Conservation (phyloP, 148 eudicot genomes). For the Fagopyrum tataricum region DNA sequence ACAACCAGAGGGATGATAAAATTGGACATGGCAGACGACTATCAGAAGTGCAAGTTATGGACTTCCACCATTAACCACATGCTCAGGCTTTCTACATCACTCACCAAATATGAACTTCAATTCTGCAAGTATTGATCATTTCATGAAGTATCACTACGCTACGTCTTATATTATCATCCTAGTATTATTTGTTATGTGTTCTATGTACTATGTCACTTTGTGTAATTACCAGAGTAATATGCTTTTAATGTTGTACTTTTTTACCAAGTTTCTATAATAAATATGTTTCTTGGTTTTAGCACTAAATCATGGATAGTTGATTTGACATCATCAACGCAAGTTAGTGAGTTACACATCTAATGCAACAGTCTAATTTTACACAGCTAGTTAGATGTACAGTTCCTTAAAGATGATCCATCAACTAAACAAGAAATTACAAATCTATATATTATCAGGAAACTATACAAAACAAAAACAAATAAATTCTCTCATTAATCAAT, state of each 20-base stretch:
- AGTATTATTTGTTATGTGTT: conserved; percentile 4
- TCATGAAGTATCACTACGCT: neutral
- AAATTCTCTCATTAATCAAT: neutral
- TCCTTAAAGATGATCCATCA: neutral
- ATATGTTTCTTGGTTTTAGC: neutral
- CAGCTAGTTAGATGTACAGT: neutral
- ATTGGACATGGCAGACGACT: conserved; percentile 77
- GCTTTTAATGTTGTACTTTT: neutral
- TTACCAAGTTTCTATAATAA: neutral
- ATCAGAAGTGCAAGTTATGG: conserved; percentile 66
- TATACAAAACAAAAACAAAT: too few relatives aligned
- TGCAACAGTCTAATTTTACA: neutral
- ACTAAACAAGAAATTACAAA: neutral
- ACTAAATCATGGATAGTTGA: neutral
- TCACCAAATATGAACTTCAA: conserved; percentile 58
- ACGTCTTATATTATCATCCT: neutral
- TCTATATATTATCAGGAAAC: neutral
- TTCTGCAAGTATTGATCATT: conserved; percentile 41
- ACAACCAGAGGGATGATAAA: conserved; percentile 64
- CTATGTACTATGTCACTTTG: conserved; percentile 11
- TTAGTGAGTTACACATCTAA: neutral
- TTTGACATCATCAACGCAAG: neutral
- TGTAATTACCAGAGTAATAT: conserved; percentile 7
- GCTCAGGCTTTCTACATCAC: conserved; percentile 55
- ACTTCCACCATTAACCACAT: conserved; percentile 62